Evolutionary conservation across 1,139 yeast genomes (phyloP).

Genomic region (Lodderomyces parapsilosis): DNA sequence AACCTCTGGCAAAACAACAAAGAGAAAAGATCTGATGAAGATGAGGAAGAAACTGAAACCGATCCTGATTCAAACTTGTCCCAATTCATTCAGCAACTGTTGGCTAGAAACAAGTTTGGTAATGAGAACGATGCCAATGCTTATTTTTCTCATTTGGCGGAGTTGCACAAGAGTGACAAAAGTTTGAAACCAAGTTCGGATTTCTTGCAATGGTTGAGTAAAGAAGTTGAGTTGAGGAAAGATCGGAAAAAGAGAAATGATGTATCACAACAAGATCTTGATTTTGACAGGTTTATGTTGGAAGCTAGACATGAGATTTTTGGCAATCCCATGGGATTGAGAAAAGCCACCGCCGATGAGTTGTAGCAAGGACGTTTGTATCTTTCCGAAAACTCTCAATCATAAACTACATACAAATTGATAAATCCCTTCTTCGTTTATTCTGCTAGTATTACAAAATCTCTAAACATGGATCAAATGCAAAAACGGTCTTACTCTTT

Average conservation of each 20-base stretch:
- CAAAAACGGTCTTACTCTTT: too few relatives aligned
- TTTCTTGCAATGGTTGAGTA: conserved; percentile 64
- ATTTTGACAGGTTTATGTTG: conserved; percentile 47
- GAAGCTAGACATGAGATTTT: conserved; percentile 67
- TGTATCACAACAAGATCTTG: conserved; percentile 26
- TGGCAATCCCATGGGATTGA: conserved; percentile 74
- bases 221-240: conserved; percentile 44
- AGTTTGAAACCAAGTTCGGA: conserved; percentile 26
- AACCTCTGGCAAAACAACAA: conserved; percentile 19
- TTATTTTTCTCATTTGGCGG: conserved; percentile 43
- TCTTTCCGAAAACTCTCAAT: too few relatives aligned
- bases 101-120: conserved; percentile 24
- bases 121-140: conserved; percentile 37
- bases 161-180: conserved; percentile 28
- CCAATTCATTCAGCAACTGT: conserved; percentile 27
- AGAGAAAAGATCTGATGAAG: conserved; percentile 24
- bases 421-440: background rate
- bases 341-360: conserved; percentile 59
- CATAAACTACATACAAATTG: too few relatives aligned
- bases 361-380: too few relatives aligned
- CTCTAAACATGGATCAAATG: too few relatives aligned
- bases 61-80: conserved; percentile 29
- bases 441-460: background rate
- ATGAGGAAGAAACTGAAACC: too few relatives aligned
- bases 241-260: conserved; percentile 34